phyloP scores from a whole-genome alignment of 2,329 filamentous ascomycete genomes.

The Ceratocystis cacaofunesta region DNA sequence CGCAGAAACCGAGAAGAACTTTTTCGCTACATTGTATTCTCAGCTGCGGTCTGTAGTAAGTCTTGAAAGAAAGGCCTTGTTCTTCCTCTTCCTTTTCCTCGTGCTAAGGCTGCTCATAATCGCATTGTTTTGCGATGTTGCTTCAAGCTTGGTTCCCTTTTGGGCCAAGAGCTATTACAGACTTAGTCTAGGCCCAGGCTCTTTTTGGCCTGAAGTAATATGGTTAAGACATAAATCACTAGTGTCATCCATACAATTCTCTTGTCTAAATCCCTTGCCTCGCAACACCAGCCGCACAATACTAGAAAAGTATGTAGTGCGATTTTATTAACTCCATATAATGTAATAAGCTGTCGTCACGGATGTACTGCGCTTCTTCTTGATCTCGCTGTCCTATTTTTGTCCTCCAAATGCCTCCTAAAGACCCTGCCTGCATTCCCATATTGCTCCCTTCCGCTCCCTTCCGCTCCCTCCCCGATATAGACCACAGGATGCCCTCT shows the following conservation, averaged over 20 bases:
- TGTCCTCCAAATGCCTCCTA: neutral
- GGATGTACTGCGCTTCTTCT: neutral
- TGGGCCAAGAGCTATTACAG: neutral
- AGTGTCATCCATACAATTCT: slow-evolving; percentile 1
- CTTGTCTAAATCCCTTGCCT: slow-evolving; percentile 2
- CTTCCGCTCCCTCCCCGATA: neutral
- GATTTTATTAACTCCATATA: neutral
- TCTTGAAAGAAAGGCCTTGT: too few species aligned
- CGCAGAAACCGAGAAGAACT: too few species aligned
- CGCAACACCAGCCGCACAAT: neutral
- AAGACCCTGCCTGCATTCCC: neutral
- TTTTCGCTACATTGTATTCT: too few species aligned
- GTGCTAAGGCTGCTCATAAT: neutral
- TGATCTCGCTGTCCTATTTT: neutral
- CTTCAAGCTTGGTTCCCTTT: neutral
- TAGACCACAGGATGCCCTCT: neutral
- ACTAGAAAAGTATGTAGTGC: neutral
- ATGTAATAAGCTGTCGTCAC: neutral
- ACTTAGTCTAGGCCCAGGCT: neutral
- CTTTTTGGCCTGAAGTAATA: neutral
- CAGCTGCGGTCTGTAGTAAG: too few species aligned
- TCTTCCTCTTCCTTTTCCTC: too few species aligned
- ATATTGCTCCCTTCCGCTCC: neutral
- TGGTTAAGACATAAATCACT: slow-evolving; percentile 4
- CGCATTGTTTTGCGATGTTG: neutral